Conservation (phyloP, 805 yeast species). For the Yarrowia sp. region DNA sequence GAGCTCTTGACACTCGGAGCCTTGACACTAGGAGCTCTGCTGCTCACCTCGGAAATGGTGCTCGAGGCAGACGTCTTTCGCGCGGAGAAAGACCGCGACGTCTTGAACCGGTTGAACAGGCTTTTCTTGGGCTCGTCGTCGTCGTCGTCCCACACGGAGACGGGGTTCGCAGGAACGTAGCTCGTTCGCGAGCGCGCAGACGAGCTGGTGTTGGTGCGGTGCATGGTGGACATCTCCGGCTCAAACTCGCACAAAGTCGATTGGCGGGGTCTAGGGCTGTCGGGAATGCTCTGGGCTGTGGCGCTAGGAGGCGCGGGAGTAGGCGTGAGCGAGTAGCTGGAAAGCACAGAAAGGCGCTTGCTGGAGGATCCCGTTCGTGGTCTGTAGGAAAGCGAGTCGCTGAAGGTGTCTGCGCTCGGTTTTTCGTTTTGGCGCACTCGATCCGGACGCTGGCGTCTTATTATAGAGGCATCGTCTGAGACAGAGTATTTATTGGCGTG, state of each 20-base stretch:
- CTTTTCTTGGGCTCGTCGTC: neutral
- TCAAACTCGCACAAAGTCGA: neutral
- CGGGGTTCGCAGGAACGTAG: neutral
- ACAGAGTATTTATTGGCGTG: slow-evolving; percentile 12
- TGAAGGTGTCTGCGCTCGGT: neutral
- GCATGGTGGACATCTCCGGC: neutral
- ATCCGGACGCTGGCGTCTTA: neutral
- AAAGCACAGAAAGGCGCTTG: neutral
- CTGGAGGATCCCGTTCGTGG: neutral
- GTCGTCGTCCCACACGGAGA: slow-evolving; percentile 14
- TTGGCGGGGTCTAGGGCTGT: neutral
- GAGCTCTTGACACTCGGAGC: neutral
- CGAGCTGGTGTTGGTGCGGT: neutral
- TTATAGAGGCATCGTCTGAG: slow-evolving; percentile 9
- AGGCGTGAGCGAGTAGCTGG: neutral
- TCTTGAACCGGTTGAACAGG: neutral
- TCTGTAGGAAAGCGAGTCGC: neutral
- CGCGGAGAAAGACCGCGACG: neutral
- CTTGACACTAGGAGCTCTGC: neutral
- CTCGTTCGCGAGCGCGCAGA: neutral
- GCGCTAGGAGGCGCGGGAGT: neutral
- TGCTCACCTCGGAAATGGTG: neutral
- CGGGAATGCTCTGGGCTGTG: neutral
- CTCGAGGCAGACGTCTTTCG: neutral
- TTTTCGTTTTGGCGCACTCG: too few relatives aligned